Evolutionary conservation across 176 grass and related monocot species (phyloP).

Genomic region (Olyra latifolia): DNA sequence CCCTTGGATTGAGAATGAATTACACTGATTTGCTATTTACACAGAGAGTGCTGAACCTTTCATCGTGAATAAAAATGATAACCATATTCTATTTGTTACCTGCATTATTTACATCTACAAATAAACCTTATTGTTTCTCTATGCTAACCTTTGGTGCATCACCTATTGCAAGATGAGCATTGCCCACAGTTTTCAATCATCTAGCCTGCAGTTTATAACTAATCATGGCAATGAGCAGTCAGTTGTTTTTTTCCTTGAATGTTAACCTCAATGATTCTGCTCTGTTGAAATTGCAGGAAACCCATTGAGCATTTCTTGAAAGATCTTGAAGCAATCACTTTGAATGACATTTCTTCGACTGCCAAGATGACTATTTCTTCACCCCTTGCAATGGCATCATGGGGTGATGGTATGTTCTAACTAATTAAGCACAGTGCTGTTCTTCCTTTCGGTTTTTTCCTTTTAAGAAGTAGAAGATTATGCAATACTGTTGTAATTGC

Average conservation of each 20-base stretch:
- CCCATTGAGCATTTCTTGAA: conserved; percentile 71
- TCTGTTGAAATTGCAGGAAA: conserved; percentile 56
- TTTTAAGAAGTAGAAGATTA: not conserved
- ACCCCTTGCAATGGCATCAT: conserved; percentile 74
- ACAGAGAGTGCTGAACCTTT: not conserved
- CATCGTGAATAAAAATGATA: not conserved
- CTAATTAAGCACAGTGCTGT: not conserved
- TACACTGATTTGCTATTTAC: not conserved
- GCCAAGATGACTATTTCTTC: conserved; percentile 61
- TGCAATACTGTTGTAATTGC: not conserved
- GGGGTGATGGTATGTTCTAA: conserved; percentile 62
- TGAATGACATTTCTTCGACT: conserved; percentile 61
- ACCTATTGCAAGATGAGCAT: not conserved
- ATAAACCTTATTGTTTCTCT: not conserved
- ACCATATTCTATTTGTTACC: not conserved
- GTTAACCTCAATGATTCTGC: conserved; percentile 4
- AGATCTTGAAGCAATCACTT: conserved; percentile 57
- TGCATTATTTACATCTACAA: no score
- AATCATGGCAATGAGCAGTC: not conserved
- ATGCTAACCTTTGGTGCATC: not conserved
- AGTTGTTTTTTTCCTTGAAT: not conserved
- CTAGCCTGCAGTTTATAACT: conserved; percentile 11
- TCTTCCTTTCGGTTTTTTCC: not conserved
- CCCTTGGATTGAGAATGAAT: not conserved
- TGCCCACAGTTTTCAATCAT: not conserved